Conservation (phyloP, 2,329 filamentous ascomycete genomes). For the Myriosclerotinia scirpicola region DNA sequence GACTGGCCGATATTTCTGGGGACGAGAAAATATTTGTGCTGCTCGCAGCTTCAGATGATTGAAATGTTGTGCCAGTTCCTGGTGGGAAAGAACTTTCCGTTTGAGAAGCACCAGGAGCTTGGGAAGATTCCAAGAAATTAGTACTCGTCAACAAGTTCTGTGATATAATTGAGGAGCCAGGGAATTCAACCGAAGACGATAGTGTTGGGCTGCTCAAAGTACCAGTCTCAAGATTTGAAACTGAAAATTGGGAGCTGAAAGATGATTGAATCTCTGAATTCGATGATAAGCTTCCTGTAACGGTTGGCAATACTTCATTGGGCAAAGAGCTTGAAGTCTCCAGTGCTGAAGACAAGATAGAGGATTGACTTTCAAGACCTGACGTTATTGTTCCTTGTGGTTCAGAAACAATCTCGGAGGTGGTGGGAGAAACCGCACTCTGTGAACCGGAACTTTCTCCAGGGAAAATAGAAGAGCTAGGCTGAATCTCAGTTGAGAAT, state of each 20-base stretch:
- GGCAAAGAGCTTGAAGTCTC: neutral
- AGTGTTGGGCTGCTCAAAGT: neutral
- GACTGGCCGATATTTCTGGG: neutral
- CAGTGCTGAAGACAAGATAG: neutral
- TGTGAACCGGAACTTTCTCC: neutral
- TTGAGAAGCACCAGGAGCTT: neutral
- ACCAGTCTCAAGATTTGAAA: neutral
- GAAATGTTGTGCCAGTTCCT: neutral
- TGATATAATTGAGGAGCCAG: neutral
- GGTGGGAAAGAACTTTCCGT: slow-evolving; percentile 1
- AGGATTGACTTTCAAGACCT: neutral
- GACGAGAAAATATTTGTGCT: neutral
- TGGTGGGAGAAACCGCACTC: neutral
- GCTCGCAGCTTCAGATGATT: neutral
- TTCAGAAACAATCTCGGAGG: neutral
- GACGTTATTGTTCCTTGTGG: neutral
- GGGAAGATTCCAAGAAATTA: neutral
- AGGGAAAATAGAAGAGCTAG: neutral
- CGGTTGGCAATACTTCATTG: neutral
- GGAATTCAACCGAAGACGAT: neutral
- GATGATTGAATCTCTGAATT: neutral
- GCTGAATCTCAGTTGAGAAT: neutral
- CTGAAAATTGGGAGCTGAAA: neutral
- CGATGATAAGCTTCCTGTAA: neutral
- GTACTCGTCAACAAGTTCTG: neutral